Percentiles rank a stretch among this genome's conserved stretches.
Conservation (phyloP, 1,139 yeast species). For the Debaryomyces coudertii region DNA sequence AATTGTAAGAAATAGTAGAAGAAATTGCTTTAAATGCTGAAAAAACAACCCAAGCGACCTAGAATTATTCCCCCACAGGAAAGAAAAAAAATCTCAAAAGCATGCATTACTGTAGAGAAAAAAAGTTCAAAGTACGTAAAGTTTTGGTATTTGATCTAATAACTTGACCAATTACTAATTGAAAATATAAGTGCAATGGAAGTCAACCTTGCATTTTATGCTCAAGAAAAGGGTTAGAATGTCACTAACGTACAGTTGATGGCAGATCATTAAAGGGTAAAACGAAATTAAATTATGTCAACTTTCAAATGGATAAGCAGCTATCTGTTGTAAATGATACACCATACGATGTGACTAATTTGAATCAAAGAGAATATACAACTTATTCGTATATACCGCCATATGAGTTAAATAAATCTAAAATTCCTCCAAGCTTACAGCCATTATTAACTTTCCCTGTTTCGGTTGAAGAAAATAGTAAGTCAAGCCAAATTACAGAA, state of each 20-base stretch:
- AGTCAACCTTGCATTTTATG: background rate
- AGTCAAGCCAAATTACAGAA: constrained; percentile 9
- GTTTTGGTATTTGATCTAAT: background rate
- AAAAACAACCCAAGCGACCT: background rate
- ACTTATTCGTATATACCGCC: background rate
- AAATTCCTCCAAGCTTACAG: constrained; percentile 29
- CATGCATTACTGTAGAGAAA: background rate
- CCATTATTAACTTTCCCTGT: constrained; percentile 29
- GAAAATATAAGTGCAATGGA: background rate
- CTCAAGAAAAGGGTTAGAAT: background rate
- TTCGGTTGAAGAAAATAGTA: background rate
- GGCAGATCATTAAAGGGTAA: background rate
- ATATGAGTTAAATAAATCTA: constrained; percentile 1
- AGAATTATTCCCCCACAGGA: background rate
- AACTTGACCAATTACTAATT: background rate
- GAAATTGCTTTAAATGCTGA: background rate
- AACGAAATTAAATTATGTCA: background rate
- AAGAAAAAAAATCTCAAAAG: background rate
- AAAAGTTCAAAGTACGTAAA: background rate
- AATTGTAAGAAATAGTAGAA: too few relatives aligned
- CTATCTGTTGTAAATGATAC: background rate
- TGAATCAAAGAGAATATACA: background rate
- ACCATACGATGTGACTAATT: background rate
- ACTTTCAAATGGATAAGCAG: background rate
- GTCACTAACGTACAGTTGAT: background rate